Evolutionary conservation across 345 rosid genomes (phyloP).

Genomic region (Camelina sativa): DNA sequence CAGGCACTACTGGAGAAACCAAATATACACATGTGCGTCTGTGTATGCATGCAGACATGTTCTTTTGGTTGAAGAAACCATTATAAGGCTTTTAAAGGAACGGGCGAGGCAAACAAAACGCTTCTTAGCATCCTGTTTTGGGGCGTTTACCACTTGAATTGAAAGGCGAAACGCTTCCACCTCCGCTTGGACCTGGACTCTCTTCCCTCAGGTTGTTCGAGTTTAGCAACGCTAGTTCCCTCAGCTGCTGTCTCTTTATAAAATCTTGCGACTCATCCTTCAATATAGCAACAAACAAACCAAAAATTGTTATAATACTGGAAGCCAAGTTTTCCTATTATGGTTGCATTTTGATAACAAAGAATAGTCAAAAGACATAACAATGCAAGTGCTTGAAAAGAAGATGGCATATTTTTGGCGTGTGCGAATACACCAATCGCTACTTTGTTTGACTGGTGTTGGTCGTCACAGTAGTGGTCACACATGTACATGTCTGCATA

Average conservation of each 20-base stretch:
- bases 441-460: slow-evolving; percentile 33
- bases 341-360: slow-evolving; percentile 3
- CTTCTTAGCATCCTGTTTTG: slow-evolving; percentile 80
- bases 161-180: slow-evolving; percentile 86
- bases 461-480: slow-evolving; percentile 41
- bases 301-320: not conserved
- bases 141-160: slow-evolving; percentile 98
- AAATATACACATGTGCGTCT: slow-evolving; percentile 30
- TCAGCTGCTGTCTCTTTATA: slow-evolving; percentile 96
- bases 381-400: not conserved
- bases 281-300: slow-evolving; percentile 17
- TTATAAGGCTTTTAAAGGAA: not conserved
- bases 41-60: slow-evolving; percentile 38
- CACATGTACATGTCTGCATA: slow-evolving; percentile 42
- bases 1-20: slow-evolving; percentile 37
- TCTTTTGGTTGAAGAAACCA: slow-evolving; percentile 37
- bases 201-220: slow-evolving; percentile 95
- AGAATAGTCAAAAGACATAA: slow-evolving; percentile 22
- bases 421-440: slow-evolving; percentile 19
- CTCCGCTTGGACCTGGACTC: slow-evolving; percentile 89
- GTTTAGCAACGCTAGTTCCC: slow-evolving; percentile 91
- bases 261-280: slow-evolving; percentile 97
- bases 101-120: slow-evolving; percentile 19
- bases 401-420: slow-evolving; percentile 29
- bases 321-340: not conserved